Base-by-base conservation (phyloP, 2,329 filamentous ascomycete genomes). In the Colletotrichum neosansevieriae region DNA sequence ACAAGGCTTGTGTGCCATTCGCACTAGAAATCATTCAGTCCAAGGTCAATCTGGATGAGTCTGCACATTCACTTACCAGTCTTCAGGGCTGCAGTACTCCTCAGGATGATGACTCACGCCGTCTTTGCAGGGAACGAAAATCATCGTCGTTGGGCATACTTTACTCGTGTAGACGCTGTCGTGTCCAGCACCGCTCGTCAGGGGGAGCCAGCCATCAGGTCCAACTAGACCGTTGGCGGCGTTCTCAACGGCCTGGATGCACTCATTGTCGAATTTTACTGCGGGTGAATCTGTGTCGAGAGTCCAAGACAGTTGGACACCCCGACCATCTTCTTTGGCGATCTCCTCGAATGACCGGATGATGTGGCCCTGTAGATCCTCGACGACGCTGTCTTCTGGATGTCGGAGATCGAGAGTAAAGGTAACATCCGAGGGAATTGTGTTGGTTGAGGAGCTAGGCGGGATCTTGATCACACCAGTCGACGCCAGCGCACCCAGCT, bases 231-330 rank as follows among this genome's bases (percentile, higher is more conserved):
- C 83, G 4, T 84, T 85, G 60, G 79, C 77, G 0, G 90, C 89
- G 21, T 89, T 87, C 47, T 86, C 82, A 9, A 94, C 90, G 40
- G 88, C 89, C 1, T 80, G 76, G 64, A 94, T 90, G 74, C 91
- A 94, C 71, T 90, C 87, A 7, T 84, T 76, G 72, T 93, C 84
- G 78, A 94, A 94, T 34, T 83, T 82, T 0, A 89, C 86, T 0
- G 89, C 89, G 0, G 86, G 85, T 3, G 84, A 88, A 56, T 87
- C 83, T 72, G 88, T 89, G 74, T 93, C 90, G 1, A 89, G 83
- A 5, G 79, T 80, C 83, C 90, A 92, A 12, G 83, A 79, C 10
- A 91, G 83, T 9, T 89, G 56, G 2, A 77, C 76, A 0, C 77
- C 78, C 4, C 70, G 72, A 0, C 76, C 76, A 10, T 76, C 75